Conservation (phyloP, 257 asterid genomes). For the Plantago elongata region DNA sequence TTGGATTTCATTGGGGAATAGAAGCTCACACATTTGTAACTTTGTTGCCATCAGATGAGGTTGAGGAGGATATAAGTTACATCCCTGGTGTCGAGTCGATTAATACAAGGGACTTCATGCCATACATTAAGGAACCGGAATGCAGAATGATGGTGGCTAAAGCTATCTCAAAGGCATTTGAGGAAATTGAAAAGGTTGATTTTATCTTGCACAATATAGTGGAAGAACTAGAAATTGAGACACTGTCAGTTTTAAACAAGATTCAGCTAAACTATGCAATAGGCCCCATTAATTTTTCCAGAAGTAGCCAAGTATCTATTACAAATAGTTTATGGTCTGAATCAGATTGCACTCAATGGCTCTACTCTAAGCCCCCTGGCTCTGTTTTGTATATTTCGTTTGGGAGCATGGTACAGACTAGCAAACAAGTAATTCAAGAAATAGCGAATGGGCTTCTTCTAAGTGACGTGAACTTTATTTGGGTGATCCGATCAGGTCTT, state of each 20-base stretch:
- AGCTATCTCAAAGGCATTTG: no score
- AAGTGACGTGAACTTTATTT: constrained; percentile 37
- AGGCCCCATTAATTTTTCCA: constrained; percentile 32
- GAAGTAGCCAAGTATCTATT: background rate
- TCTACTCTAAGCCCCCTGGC: constrained; percentile 23
- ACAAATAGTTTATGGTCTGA: constrained; percentile 29
- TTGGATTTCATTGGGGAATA: no score
- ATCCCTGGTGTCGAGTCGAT: constrained; percentile 43
- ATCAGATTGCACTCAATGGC: constrained; percentile 29
- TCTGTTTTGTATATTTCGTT: constrained; percentile 39
- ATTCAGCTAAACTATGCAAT: constrained; percentile 28
- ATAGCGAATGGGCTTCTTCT: constrained; percentile 31
- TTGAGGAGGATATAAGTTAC: constrained; percentile 33
- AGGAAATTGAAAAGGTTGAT: no score
- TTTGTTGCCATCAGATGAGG: constrained; percentile 17
- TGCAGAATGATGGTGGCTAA: no score
- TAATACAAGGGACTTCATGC: constrained; percentile 33
- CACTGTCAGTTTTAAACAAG: constrained; percentile 21
- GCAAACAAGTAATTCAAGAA: constrained; percentile 23
- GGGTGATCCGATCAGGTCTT: constrained; percentile 42
- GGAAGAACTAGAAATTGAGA: constrained; percentile 30
- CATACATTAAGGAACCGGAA: constrained; percentile 24
- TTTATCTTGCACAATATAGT: no score
- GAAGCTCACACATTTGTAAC: no score
- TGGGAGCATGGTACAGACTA: constrained; percentile 30